Evolutionary conservation across 179 eudicot species (phyloP), one percentile per base, ranked within the genome.

Genomic region (Vitellaria paradoxa): DNA sequence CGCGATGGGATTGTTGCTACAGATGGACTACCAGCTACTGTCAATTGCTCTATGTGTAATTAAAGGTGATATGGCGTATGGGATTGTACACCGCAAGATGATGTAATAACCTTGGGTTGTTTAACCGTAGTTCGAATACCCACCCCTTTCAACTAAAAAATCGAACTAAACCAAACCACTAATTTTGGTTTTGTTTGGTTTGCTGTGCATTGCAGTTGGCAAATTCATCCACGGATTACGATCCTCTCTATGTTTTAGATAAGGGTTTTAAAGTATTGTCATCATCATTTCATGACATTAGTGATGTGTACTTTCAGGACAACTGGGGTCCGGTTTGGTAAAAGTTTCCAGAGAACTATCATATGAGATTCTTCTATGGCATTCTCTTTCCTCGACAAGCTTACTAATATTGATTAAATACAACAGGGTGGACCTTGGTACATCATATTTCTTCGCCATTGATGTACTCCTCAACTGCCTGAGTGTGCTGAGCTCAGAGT

Each of bases 251-350:
- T 77, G 98, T 93, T 78, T 91, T 86, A 56, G 97, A 91, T 68
- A 88, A 91, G 84, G 95, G 91, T 74, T 84, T 75, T 46, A 86
- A 83, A 21, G 94, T 89, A 82, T 88, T 93, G 92, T 97, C 98
- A 78, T 90, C 97, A 47, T 93, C 99, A 64, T 91, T 95, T 84
- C 98, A 95, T 85, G 99, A 95, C 70, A 91, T 95, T 47, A 68
- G 99, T 75, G 86, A 93, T 74, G 89, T 95, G 30, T 93, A 93
- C 75, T 95, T 95, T 86, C 98, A 94, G 84, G 98, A 94, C 83
- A 93, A 91, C 79, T 94, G 97, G 98, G 98, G 92, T 60, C 92
- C 97, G 0, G 87, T 94, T 77, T 86, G 98, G 98, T 94, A 91
- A 23, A 88, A 55, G 20, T 75, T 77, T 72, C 66, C 50, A 9